phyloP scores from a whole-genome alignment of 2,329 filamentous ascomycete species.

The Nothopassalora personata region DNA sequence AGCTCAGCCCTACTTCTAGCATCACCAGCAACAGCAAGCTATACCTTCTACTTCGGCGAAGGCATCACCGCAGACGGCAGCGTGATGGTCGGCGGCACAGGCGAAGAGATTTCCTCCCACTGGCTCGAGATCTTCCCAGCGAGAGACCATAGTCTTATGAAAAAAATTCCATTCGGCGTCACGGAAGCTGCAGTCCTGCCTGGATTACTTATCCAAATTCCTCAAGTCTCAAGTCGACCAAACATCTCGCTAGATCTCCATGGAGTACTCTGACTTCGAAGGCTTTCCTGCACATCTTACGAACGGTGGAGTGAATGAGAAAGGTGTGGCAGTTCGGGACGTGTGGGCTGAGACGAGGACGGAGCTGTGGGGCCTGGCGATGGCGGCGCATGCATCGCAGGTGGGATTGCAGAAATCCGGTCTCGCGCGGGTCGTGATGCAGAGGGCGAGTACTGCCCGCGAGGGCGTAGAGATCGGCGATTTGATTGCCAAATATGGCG shows the following conservation, averaged over 20 bases:
- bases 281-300: constrained; percentile 42
- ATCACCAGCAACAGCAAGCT: constrained; percentile 34
- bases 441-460: constrained; percentile 38
- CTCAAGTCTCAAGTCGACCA: constrained; percentile 33
- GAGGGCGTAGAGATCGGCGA: constrained; percentile 41
- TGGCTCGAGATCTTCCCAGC: constrained; percentile 46
- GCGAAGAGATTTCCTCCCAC: constrained; percentile 45
- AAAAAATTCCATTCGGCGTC: constrained; percentile 41
- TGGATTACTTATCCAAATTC: constrained; percentile 32
- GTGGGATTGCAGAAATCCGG: constrained; percentile 40
- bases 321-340: constrained; percentile 39
- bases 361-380: constrained; percentile 37
- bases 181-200: constrained; percentile 37
- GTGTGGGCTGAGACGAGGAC: constrained; percentile 40
- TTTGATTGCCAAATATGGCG: constrained; percentile 38
- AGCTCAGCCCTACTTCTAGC: not conserved
- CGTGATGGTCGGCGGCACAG: constrained; percentile 44
- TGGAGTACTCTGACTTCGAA: constrained; percentile 38
- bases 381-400: constrained; percentile 35
- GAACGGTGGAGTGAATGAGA: constrained; percentile 42
- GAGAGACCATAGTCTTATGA: constrained; percentile 37
- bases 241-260: constrained; percentile 34
- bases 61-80: constrained; percentile 40
- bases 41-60: constrained; percentile 47
- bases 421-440: constrained; percentile 38